A percentile compares a stretch with the other conserved stretches of the same genome.
phyloP scores from a whole-genome alignment of 1,139 yeast species.

The Suhomyces coccinellae region DNA sequence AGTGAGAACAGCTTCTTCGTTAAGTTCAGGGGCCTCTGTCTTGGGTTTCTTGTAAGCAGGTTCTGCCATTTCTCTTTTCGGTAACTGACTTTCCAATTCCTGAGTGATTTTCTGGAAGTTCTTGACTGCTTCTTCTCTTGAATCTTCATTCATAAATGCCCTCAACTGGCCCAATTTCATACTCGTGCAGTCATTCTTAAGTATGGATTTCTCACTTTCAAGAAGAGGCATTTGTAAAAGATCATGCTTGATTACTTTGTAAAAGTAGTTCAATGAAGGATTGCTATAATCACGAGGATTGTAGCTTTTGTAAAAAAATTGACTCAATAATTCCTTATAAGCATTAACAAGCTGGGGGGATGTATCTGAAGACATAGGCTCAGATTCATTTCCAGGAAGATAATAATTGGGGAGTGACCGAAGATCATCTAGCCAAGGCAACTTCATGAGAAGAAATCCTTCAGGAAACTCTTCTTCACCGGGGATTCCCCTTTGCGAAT shows the following conservation, averaged over 20 bases:
- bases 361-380: constrained; percentile 1
- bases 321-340: constrained; percentile 39
- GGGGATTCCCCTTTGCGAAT: constrained; percentile 18
- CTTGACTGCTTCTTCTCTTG: constrained; percentile 13
- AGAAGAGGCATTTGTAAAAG: constrained; percentile 61
- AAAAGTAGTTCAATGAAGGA: constrained; percentile 69
- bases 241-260: constrained; percentile 62
- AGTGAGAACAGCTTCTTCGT: constrained; percentile 35
- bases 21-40: constrained; percentile 23
- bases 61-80: constrained; percentile 14
- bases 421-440: constrained; percentile 69
- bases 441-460: constrained; percentile 57
- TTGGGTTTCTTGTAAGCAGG: constrained; percentile 21
- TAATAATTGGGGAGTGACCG: constrained; percentile 45
- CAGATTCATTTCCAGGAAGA: constrained; percentile 9
- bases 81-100: constrained; percentile 13
- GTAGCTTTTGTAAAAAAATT: constrained; percentile 46
- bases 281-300: constrained; percentile 62
- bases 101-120: constrained; percentile 19
- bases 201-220: constrained; percentile 25
- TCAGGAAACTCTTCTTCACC: constrained; percentile 45
- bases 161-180: constrained; percentile 18
- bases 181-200: constrained; percentile 21
- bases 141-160: constrained; percentile 9
- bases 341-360: constrained; percentile 13